Base-by-base conservation (phyloP, 1,139 yeast genomes). In the Geotrichum restrictum region DNA sequence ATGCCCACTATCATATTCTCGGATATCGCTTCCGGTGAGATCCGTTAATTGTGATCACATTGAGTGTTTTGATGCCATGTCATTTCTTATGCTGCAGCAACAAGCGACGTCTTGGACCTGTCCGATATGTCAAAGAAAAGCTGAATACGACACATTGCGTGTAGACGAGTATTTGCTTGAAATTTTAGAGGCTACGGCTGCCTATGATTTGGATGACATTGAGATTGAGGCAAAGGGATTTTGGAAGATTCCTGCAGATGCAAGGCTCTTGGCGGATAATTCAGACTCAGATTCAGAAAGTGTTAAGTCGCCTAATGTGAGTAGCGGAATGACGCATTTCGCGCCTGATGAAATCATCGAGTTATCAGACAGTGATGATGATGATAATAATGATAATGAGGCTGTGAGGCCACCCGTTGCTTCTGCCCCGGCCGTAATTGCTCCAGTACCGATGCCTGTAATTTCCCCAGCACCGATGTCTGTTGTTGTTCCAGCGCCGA, bases 81-180 rank as follows among this genome's bases (percentile, higher is more conserved):
- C 73, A 0, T 74, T 64, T 55, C 52, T 74, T 31, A 64, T 62
- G 60, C 60, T 74, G 46, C 77, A 74, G 57, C 62, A 66, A 52
- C 76, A 72, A 54, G 75, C 73, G 0, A 69, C 74, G 11, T 68
- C 74, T 0, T 74, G 78, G 78, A 57, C 59, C 16, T 74, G 78
- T 53, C 74, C 76, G 0, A 59, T 73, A 1, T 74, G 78, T 57
- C 66, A 69, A 56, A 62, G 62, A 18, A 49, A 52, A 16, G 62
- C 70, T 19, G 58, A 59, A 4, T 65, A 60, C 49, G 64, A 62
- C 2, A 65, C 68, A 18, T 54, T 74, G 7, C 68, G 68, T 0
- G 66, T 74, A 2, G 76, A 73, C 52, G 74, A 69, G 43, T 73
- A 65, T 53, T 53, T 60, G 33, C 24, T 19, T 3, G 56, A 54